phyloP scores from a whole-genome alignment of 345 rosid species.

The Rhodamnia rubescens region DNA sequence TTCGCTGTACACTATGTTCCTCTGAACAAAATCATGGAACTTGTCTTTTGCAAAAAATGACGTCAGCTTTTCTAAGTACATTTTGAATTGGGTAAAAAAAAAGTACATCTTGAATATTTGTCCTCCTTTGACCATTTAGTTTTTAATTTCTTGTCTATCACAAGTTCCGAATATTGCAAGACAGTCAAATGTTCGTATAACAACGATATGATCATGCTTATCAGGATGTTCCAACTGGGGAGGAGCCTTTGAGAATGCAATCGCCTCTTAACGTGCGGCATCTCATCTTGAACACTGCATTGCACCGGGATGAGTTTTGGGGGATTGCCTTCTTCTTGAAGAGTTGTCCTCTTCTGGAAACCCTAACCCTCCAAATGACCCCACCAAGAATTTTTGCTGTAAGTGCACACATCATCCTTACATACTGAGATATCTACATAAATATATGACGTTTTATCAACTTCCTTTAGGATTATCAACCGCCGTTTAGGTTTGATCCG shows the following conservation, averaged over 20 bases:
- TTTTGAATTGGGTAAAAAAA: no score
- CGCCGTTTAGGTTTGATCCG: neutral
- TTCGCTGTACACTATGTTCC: no score
- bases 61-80: no score
- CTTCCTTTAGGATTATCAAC: neutral
- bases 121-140: no score
- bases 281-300: conserved; percentile 18
- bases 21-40: no score
- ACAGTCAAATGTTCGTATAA: neutral
- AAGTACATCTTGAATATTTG: no score
- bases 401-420: neutral
- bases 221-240: conserved; percentile 17
- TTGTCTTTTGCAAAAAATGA: no score
- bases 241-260: conserved; percentile 1
- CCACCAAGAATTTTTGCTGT: conserved; percentile 12
- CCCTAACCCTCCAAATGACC: conserved; percentile 21
- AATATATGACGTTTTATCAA: neutral
- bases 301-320: conserved; percentile 16
- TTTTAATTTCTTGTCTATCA: no score
- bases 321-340: conserved; percentile 28
- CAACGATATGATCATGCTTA: neutral
- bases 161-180: neutral
- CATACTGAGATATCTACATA: neutral
- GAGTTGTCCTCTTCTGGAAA: conserved; percentile 19
- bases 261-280: conserved; percentile 8